Evolutionary conservation across 2,329 filamentous ascomycete genomes (phyloP), one percentile per base, ranked within the genome.

Genomic region (Myriosclerotinia duriaeana): DNA sequence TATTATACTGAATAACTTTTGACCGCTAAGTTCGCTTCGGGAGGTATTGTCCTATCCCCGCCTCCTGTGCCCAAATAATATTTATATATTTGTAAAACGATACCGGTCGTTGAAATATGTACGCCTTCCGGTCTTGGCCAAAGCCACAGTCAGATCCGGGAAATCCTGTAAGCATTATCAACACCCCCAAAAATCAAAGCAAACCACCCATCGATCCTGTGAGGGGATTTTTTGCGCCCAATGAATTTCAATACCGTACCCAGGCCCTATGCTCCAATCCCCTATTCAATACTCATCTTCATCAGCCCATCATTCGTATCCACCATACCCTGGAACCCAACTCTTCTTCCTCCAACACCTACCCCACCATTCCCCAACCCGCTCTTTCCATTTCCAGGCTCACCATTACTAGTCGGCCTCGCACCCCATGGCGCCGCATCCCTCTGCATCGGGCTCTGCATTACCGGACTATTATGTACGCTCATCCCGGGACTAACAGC

Each of bases 301-400:
- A 97, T 97, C 71, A 97, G 83, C 1, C 93, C 91, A 77, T 97
- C 94, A 76, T 92, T 92, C n/a, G 94, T 94, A 78, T 97, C 94
- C 22, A 87, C 90, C 93, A 98, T 97, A 1, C 93, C 92, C 78
- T 97, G 93, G 72, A 96, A 84, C 11, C 92, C 92, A 17, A 96
- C 83, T 44, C 91, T 81, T 66, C 76, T 76, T 30, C 71, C 79
- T 80, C 64, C 79, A 77, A 85, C 80, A 36, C 58, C 42, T 2
- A 20, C 14, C 3, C 54, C 22, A 22, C 50, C 80, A 61, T 53
- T 61, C 72, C 60, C 60, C 11, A 53, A 53, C 14, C 56, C 64
- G 22, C 42, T 66, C 36, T 50, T 50, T 12, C 64, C 64, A 63
- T 84, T 82, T 66, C 83, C 84, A 9, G 81, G 79, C 55, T 78